Conservation (phyloP, 1,284 basidiomycete species). For the Apiotrichum laibachii region DNA sequence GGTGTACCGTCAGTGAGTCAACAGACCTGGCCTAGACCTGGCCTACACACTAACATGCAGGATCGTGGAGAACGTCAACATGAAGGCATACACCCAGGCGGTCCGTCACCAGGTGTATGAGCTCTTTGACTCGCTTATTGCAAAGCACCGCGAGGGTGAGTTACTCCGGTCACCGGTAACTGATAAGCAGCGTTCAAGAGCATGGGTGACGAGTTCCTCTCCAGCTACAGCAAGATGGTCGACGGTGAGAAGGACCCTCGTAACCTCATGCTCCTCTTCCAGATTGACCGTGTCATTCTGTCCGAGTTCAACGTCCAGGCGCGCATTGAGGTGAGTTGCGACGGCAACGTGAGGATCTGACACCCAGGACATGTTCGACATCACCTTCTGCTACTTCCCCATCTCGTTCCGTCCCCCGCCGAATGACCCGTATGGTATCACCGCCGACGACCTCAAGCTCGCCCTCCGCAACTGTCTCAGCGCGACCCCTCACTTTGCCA, state of each 20-base stretch:
- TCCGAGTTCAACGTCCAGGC: conserved; percentile 79
- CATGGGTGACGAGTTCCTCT: conserved; percentile 68
- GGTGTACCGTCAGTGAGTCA: conserved; percentile 65
- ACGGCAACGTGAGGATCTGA: not conserved
- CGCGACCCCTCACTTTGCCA: conserved; percentile 78
- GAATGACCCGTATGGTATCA: conserved; percentile 91
- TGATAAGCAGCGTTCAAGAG: conserved; percentile 61
- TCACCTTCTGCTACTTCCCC: conserved; percentile 98
- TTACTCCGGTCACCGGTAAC: not conserved
- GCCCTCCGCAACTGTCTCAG: conserved; percentile 67
- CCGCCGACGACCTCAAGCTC: conserved; percentile 76
- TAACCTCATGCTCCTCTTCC: conserved; percentile 86
- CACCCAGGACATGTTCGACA: conserved; percentile 82
- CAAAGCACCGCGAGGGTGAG: conserved; percentile 67
- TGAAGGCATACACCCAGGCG: conserved; percentile 77
- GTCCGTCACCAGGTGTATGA: conserved; percentile 77
- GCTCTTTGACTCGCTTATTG: conserved; percentile 76
- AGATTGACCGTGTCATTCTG: conserved; percentile 76
- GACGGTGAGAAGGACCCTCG: conserved; percentile 97
- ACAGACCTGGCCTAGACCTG: too few species aligned
- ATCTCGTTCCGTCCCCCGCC: conserved; percentile 95
- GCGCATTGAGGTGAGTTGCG: conserved; percentile 66
- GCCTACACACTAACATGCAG: conserved; percentile 51
- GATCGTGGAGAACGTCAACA: conserved; percentile 72
- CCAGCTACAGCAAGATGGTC: conserved; percentile 72